A percentile compares a stretch with the other conserved stretches of the same genome.
These are phyloP conservation scores for Centaurea solstitialis DNA, from an alignment of 129 eudicot genomes.

Conservation along the genomic window DNA sequence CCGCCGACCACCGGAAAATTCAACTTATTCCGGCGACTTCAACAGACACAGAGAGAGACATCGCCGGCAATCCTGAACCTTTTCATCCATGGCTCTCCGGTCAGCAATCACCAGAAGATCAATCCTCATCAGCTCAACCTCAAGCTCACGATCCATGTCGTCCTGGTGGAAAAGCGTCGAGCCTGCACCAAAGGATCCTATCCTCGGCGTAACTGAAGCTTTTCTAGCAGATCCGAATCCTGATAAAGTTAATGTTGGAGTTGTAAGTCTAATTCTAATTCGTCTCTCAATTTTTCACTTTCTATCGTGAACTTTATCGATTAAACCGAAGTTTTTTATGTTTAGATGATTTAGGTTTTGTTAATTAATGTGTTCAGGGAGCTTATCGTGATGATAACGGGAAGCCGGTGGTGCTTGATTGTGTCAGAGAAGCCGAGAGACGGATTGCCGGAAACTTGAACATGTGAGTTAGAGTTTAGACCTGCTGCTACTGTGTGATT, in stretches of 20 bases:
- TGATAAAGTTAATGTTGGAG: conserved; percentile 76
- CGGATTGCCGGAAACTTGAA: conserved; percentile 76
- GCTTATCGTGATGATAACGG: conserved; percentile 97
- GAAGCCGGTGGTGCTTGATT: conserved; percentile 89
- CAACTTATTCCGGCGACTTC: conserved; percentile 13
- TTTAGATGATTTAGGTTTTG: not conserved
- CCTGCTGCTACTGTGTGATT: not conserved
- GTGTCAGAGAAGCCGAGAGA: conserved; percentile 91
- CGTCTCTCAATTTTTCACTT: not conserved
- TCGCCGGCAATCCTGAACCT: not conserved
- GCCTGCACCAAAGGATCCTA: conserved; percentile 87
- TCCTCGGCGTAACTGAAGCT: conserved; percentile 94
- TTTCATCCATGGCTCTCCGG: conserved; percentile 22
- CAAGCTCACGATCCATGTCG: conserved; percentile 41
- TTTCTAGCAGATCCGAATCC: conserved; percentile 78
- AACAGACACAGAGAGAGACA: not conserved
- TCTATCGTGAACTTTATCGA: not conserved
- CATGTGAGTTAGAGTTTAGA: conserved; percentile 64
- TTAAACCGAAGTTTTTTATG: not conserved
- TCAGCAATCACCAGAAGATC: conserved; percentile 18
- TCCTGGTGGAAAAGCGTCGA: conserved; percentile 74
- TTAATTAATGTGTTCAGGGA: conserved; percentile 46
- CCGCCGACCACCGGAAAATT: conserved; percentile 2
- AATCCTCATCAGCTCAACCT: conserved; percentile 10
- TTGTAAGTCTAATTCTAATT: conserved; percentile 60